Conservation (phyloP, 2,329 filamentous ascomycete species). For the Hymenoscyphus repandus region DNA sequence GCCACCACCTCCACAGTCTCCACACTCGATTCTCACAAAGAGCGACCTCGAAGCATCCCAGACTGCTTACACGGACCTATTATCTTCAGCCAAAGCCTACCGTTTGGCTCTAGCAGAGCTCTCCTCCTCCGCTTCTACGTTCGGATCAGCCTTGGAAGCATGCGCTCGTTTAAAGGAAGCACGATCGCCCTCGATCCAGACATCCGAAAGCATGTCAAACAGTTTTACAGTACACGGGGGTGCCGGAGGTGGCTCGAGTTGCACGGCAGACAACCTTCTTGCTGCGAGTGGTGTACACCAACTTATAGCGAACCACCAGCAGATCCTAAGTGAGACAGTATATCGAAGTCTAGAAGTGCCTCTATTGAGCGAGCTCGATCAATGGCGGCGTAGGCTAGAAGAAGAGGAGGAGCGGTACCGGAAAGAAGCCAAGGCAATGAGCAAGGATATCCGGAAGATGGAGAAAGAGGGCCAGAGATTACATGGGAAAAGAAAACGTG, state of each 20-base stretch:
- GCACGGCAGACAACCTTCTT: constrained; percentile 59
- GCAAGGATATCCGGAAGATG: constrained; percentile 55
- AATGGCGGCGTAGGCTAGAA: constrained; percentile 57
- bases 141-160: constrained; percentile 59
- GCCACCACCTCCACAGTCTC: constrained; percentile 54
- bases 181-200: constrained; percentile 50
- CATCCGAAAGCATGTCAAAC: constrained; percentile 23
- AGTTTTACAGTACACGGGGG: constrained; percentile 43
- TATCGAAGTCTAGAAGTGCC: constrained; percentile 65
- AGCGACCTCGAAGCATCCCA: constrained; percentile 59
- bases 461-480: constrained; percentile 62
- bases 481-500: constrained; percentile 51
- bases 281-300: constrained; percentile 61
- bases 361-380: constrained; percentile 63
- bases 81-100: constrained; percentile 59
- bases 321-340: constrained; percentile 64
- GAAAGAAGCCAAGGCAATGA: constrained; percentile 48
- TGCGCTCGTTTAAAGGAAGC: constrained; percentile 66
- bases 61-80: constrained; percentile 55
- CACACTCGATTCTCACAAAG: constrained; percentile 56
- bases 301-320: constrained; percentile 64
- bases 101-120: constrained; percentile 56
- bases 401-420: constrained; percentile 60
- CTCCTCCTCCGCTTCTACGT: constrained; percentile 56
- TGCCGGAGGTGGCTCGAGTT: constrained; percentile 36